Percentiles rank a stretch among this genome's conserved stretches.
These are phyloP conservation scores for Diplodia corticola DNA, from an alignment of 2,329 filamentous ascomycete genomes.

Conservation along the genomic window DNA sequence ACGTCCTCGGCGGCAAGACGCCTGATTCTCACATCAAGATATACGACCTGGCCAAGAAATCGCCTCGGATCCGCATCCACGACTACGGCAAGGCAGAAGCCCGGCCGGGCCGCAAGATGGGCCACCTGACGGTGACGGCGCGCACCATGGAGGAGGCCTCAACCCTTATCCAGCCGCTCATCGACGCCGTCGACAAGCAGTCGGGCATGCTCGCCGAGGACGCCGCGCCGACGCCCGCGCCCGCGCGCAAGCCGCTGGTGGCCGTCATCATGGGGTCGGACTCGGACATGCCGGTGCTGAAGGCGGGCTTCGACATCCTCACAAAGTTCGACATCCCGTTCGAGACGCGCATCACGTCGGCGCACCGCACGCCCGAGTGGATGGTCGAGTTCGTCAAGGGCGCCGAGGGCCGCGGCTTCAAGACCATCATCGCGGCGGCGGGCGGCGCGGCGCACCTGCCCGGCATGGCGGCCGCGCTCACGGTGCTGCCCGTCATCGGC, in stretches of 20 bases:
- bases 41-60: slow-evolving; percentile 57
- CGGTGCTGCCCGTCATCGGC: slow-evolving; percentile 52
- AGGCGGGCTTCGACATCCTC: slow-evolving; percentile 65
- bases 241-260: slow-evolving; percentile 56
- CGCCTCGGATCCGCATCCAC: slow-evolving; percentile 67
- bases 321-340: slow-evolving; percentile 71
- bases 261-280: slow-evolving; percentile 84
- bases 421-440: slow-evolving; percentile 51
- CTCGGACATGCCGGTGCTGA: slow-evolving; percentile 70
- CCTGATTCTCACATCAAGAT: slow-evolving; percentile 64
- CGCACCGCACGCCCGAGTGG: slow-evolving; percentile 55
- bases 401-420: slow-evolving; percentile 41
- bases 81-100: slow-evolving; percentile 87
- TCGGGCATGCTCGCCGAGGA: slow-evolving; percentile 41
- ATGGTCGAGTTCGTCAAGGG: slow-evolving; percentile 48
- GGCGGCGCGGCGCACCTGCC: slow-evolving; percentile 55
- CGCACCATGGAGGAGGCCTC: slow-evolving; percentile 68
- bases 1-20: slow-evolving; percentile 71
- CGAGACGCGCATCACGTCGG: slow-evolving; percentile 74
- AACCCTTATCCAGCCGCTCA: slow-evolving; percentile 66
- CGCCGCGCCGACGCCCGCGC: slow-evolving; percentile 27
- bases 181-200: slow-evolving; percentile 63
- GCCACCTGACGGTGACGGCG: slow-evolving; percentile 82
- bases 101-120: slow-evolving; percentile 89
- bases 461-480: slow-evolving; percentile 54